Evolutionary conservation across 495 filamentous ascomycete species (phyloP).

Genomic region (Cryomyces minteri): DNA sequence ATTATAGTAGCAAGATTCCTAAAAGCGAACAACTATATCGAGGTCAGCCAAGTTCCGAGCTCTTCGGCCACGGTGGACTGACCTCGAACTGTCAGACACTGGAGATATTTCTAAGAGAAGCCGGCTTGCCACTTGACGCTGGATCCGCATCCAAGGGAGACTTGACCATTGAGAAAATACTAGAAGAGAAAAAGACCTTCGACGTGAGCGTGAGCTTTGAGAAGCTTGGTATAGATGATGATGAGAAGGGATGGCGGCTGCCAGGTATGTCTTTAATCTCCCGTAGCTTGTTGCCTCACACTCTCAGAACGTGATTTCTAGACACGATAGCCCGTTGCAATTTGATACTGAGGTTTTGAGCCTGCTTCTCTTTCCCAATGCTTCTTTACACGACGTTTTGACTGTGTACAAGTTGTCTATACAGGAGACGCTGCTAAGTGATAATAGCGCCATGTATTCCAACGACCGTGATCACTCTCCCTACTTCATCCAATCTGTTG

Average conservation of each 20-base stretch:
- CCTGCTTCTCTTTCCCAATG: no score
- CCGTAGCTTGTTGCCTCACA: neutral
- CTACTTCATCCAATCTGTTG: constrained; percentile 35
- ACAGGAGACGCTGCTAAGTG: neutral
- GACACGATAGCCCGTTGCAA: no score
- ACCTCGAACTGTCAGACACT: constrained; percentile 25
- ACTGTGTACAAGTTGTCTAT: neutral
- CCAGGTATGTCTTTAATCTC: constrained; percentile 24
- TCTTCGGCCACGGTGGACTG: constrained; percentile 4
- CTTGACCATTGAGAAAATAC: constrained; percentile 42
- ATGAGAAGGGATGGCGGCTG: constrained; percentile 25
- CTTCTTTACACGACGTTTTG: neutral
- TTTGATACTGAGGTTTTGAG: no score
- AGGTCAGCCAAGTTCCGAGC: constrained; percentile 16
- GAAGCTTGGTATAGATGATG: constrained; percentile 26
- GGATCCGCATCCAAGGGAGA: constrained; percentile 21
- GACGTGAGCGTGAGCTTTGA: constrained; percentile 40
- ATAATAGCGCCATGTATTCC: constrained; percentile 30
- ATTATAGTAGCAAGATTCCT: constrained; percentile 42
- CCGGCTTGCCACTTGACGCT: constrained; percentile 31
- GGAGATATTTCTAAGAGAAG: constrained; percentile 40
- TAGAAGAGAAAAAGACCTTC: constrained; percentile 46
- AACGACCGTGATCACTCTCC: constrained; percentile 21
- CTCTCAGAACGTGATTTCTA: neutral
- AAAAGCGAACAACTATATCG: constrained; percentile 36